Conservation (phyloP, 1,139 yeast species). For the Geotrichum klebahnii region DNA sequence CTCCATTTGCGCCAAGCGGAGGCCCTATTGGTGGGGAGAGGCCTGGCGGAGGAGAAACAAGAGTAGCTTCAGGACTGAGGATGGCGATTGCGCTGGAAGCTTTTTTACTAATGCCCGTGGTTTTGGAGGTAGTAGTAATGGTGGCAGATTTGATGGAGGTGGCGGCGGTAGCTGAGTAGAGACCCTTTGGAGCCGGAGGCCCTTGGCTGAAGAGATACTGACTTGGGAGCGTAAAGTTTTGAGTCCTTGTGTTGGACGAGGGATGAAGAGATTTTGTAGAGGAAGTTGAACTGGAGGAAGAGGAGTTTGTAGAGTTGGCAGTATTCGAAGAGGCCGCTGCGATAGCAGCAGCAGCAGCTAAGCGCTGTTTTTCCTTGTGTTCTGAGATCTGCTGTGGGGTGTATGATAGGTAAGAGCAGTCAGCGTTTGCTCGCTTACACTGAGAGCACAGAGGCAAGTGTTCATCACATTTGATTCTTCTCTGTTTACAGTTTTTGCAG, state of each 20-base stretch:
- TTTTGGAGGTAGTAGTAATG: neutral
- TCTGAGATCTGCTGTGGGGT: slow-evolving; percentile 30
- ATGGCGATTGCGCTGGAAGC: neutral
- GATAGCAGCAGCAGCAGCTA: slow-evolving; percentile 9
- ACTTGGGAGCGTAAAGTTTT: slow-evolving; percentile 14
- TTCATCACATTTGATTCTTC: slow-evolving; percentile 68
- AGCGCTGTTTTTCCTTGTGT: slow-evolving; percentile 12
- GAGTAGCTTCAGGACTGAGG: neutral
- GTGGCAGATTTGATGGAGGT: slow-evolving; percentile 6
- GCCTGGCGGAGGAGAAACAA: slow-evolving; percentile 4
- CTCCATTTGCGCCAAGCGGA: neutral
- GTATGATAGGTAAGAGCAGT: slow-evolving; percentile 33
- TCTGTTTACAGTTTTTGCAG: slow-evolving; percentile 62
- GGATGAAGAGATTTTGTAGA: slow-evolving; percentile 11
- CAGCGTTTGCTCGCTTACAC: slow-evolving; percentile 52
- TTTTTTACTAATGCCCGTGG: neutral
- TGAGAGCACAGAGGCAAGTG: slow-evolving; percentile 57
- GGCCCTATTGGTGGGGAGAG: neutral
- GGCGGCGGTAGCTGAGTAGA: slow-evolving; percentile 3
- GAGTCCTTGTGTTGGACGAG: slow-evolving; percentile 19
- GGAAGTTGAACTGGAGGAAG: slow-evolving; percentile 6
- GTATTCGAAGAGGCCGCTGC: slow-evolving; percentile 7
- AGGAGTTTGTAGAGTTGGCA: neutral
- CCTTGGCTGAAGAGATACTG: slow-evolving; percentile 3
- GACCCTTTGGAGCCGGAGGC: neutral